These are phyloP conservation scores for Amaranthus tricolor DNA, from an alignment of 179 eudicot genomes.

Conservation along the genomic window DNA sequence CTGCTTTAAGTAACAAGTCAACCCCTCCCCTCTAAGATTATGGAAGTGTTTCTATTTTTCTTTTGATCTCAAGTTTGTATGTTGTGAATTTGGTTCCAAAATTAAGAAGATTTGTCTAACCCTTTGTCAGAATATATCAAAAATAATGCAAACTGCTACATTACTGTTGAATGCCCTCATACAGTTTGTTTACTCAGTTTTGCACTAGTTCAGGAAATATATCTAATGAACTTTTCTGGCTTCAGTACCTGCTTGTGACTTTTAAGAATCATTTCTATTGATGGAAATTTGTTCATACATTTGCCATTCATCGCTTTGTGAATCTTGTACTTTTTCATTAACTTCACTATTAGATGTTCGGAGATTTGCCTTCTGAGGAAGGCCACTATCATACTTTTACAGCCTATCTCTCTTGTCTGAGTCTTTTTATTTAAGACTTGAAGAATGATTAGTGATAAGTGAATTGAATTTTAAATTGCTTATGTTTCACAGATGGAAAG, in stretches of 20 bases:
- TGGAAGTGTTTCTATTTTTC: background rate
- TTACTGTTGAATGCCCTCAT: no score
- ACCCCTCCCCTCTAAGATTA: background rate
- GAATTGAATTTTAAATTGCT: background rate
- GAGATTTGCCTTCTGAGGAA: background rate
- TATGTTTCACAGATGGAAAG: constrained; percentile 23
- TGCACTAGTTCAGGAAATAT: background rate
- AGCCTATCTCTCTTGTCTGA: background rate
- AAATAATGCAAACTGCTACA: background rate
- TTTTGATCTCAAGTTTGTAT: background rate
- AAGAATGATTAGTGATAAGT: background rate
- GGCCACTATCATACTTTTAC: background rate
- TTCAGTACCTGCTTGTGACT: background rate
- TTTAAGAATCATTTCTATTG: background rate
- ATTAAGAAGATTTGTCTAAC: no score
- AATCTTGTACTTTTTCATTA: background rate
- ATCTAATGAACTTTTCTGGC: background rate
- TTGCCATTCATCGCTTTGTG: background rate
- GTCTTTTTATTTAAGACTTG: background rate
- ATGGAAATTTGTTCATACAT: background rate
- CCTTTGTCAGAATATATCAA: background rate
- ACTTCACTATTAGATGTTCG: background rate
- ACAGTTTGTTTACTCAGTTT: background rate
- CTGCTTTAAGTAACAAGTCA: background rate
- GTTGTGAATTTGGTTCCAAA: background rate